Conservation (phyloP, 176 grass and related monocot species). For the Eragrostis curvula region DNA sequence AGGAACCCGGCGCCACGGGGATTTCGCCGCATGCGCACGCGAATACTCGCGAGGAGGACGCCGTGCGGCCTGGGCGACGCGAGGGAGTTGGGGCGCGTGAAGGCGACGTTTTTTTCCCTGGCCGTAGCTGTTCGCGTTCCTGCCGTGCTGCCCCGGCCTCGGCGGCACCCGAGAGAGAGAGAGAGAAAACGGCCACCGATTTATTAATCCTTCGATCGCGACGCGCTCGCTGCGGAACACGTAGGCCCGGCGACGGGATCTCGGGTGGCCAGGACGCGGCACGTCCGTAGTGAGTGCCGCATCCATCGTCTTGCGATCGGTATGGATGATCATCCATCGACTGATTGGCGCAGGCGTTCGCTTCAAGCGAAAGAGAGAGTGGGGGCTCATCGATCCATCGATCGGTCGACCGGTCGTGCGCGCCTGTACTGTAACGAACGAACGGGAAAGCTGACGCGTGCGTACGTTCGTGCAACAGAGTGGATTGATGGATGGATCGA, state of each 20-base stretch:
- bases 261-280: not conserved
- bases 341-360: not conserved
- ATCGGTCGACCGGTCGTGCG: not conserved
- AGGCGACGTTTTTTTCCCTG: not conserved
- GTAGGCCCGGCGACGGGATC: not conserved
- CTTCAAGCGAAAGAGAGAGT: constrained; percentile 11
- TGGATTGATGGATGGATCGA: not conserved
- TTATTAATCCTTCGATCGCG: not conserved
- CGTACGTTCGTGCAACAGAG: not conserved
- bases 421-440: not conserved
- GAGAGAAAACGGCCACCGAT: not conserved
- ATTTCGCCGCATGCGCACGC: no score
- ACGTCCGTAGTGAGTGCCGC: not conserved
- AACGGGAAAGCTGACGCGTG: not conserved
- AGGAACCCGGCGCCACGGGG: no score
- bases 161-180: not conserved
- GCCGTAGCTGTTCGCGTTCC: not conserved
- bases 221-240: not conserved
- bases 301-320: no score
- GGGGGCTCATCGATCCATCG: not conserved
- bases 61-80: no score
- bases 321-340: not conserved
- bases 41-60: no score
- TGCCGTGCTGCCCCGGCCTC: not conserved
- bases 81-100: not conserved